These are phyloP conservation scores for Collybia sp. DNA, from an alignment of 768 basidiomycete species.

Conservation along the genomic window DNA sequence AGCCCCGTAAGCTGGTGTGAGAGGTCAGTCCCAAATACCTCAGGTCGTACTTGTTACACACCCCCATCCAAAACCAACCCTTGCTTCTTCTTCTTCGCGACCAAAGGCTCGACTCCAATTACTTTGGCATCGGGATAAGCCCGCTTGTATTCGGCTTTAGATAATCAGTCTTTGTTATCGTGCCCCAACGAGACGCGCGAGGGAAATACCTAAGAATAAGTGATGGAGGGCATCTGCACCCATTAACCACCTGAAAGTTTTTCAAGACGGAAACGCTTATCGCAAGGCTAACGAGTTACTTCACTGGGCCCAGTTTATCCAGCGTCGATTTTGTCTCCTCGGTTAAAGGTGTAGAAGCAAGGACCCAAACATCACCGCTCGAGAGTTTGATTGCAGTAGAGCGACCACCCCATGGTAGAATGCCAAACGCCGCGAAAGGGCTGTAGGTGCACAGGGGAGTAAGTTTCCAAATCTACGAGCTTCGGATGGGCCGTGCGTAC, in stretches of 20 bases:
- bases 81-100: constrained; percentile 42
- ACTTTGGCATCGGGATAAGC: constrained; percentile 62
- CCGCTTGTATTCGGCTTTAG: constrained; percentile 49
- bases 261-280: not conserved
- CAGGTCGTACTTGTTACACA: constrained; percentile 17
- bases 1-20: constrained; percentile 37
- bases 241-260: constrained; percentile 42
- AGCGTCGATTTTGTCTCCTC: constrained; percentile 57
- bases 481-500: constrained; percentile 22
- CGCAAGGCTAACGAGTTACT: constrained; percentile 28
- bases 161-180: not conserved
- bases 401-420: constrained; percentile 72
- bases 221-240: constrained; percentile 52
- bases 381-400: constrained; percentile 70
- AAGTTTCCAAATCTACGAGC: not conserved
- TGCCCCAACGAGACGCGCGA: not conserved
- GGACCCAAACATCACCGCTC: constrained; percentile 66
- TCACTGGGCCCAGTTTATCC: constrained; percentile 60
- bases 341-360: constrained; percentile 69
- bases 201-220: constrained; percentile 42
- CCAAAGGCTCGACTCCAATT: constrained; percentile 52
- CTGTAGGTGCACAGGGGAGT: constrained; percentile 22
- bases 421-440: constrained; percentile 56
- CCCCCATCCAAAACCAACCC: constrained; percentile 57
- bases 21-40: too few relatives aligned